Evolutionary conservation across 257 asterid species (phyloP), one percentile per base, ranked within the genome.

Genomic region (Cinchona pubescens): DNA sequence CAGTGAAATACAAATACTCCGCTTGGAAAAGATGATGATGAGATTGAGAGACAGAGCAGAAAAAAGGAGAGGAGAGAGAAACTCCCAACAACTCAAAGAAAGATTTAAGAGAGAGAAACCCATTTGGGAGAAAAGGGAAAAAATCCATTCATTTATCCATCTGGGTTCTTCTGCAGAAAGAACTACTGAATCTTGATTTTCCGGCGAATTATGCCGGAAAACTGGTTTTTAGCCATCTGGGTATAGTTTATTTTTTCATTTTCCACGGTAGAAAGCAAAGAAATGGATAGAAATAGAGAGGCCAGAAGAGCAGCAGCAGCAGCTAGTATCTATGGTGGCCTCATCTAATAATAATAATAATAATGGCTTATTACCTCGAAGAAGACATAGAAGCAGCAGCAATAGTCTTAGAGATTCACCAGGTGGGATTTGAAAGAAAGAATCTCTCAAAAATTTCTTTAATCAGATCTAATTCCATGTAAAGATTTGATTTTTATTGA

Each of bases 251-350:
- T 63, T 71, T n/a, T n/a, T 71, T 60, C 63, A 16, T 29, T 63
- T 43, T 55, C 32, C 3, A 2, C 23, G 23, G 37, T 0, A 67
- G 5, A 38, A n/a, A 69, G 29, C 53, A 43, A n/a, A n/a, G n/a
- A n/a, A n/a, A n/a, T 95, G 98, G 99, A 95, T 63, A 91, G 99
- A 25, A 92, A 86, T 27, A 86, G 99, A 75, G 99, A 94, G 76
- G 90, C 88, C 70, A 90, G 97, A 75, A 87, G 97, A 86, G 92
- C 60, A 21, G n/a, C n/a, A n/a, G n/a, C n/a, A n/a, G 75, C 92
- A 21, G 75, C 92, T 67, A 85, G 86, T 79, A 85, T n/a, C n/a
- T n/a, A n/a, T 92, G 80, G 86, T 89, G 15, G 89, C 96, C 81
- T 87, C 96, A 78, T 82, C 97, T 65, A 92, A n/a, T n/a, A n/a